A percentile compares a stretch with the other conserved stretches of the same genome.
Evolutionary conservation across 768 basidiomycete genomes (phyloP).

Genomic region (Boletus rubroflammeus): DNA sequence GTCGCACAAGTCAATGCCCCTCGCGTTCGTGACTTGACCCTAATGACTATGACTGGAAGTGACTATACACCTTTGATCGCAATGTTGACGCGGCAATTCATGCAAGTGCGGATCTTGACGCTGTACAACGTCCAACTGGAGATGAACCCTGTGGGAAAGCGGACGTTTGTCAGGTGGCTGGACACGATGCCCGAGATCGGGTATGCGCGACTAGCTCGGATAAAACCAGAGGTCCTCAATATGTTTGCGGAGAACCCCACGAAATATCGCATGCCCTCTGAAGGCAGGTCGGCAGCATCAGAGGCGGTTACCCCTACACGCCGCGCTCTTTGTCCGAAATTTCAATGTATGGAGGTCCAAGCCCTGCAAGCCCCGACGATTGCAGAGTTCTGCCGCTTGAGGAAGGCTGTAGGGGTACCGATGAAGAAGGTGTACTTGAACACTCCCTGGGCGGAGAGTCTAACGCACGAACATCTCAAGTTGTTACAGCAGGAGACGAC

Average conservation of each 20-base stretch:
- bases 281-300: slow-evolving; percentile 1
- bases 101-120: slow-evolving; percentile 52
- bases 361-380: slow-evolving; percentile 32
- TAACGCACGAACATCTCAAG: slow-evolving; percentile 23
- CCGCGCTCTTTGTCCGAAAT: slow-evolving; percentile 41
- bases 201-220: slow-evolving; percentile 47
- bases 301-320: slow-evolving; percentile 4
- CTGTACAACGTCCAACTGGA: slow-evolving; percentile 44
- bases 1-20: slow-evolving; percentile 53
- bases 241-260: slow-evolving; percentile 45
- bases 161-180: slow-evolving; percentile 47
- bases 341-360: slow-evolving; percentile 48
- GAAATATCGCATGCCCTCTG: slow-evolving; percentile 14
- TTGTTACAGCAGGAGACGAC: slow-evolving; percentile 22
- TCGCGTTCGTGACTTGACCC: slow-evolving; percentile 51
- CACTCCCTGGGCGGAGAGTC: slow-evolving; percentile 24
- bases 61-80: slow-evolving; percentile 50
- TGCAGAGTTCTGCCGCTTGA: slow-evolving; percentile 33
- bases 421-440: slow-evolving; percentile 49
- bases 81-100: slow-evolving; percentile 45
- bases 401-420: slow-evolving; percentile 41
- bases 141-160: slow-evolving; percentile 20
- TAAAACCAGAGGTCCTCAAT: slow-evolving; percentile 42
- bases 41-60: slow-evolving; percentile 50
- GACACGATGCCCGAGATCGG: slow-evolving; percentile 54